Base-by-base conservation (phyloP, 1,284 basidiomycete genomes). In the Heterobasidion irregulare region DNA sequence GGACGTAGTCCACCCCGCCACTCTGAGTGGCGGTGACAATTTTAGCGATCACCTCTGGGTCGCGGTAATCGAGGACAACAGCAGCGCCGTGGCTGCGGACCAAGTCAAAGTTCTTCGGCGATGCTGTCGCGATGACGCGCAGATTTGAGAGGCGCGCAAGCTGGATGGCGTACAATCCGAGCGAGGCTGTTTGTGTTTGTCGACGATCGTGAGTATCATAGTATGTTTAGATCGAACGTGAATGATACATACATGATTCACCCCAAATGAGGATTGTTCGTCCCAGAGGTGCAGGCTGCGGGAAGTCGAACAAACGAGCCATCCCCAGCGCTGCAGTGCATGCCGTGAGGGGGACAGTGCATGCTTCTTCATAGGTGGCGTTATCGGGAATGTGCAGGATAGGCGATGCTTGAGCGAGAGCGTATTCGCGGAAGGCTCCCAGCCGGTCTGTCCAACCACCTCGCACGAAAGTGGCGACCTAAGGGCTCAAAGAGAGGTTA, bases 31-130 rank as follows among this genome's bases (percentile, higher is more conserved):
- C 56, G 9, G 59, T 53, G 41, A 64, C 64, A 58, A 69, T 61
- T 53, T 65, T 62, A 2, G 53, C 35, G 41, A 62, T 50, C 2
- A 61, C 61, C 19, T 66, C 62, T 1, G 63, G 58, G 34, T 63
- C 63, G 34, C 59, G 61, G 55, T 65, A 68, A 59, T 74, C 69
- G 59, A 75, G 67, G 2, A 71, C 68, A 1, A 62, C 70, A 47
- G 73, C 67, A 0, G 76, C 77, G 8, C 77, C 77, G 47, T 70
- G 66, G 2, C 63, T 56, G 58, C 70, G 70, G 57, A 75, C 62
- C 16, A 74, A 65, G 6, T 68, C 70, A 52, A 63, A 67, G 59
- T 75, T 73, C 34, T 66, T 65, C 1, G 72, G 68, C 6, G 72
- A 74, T 19, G 72, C 67, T 9, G 72, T 72, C 4, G 75, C 68